Percentiles rank a stretch among this genome's conserved stretches.
Conservation (phyloP, 2,329 filamentous ascomycete species). For the Aaosphaeria pasadenensis region DNA sequence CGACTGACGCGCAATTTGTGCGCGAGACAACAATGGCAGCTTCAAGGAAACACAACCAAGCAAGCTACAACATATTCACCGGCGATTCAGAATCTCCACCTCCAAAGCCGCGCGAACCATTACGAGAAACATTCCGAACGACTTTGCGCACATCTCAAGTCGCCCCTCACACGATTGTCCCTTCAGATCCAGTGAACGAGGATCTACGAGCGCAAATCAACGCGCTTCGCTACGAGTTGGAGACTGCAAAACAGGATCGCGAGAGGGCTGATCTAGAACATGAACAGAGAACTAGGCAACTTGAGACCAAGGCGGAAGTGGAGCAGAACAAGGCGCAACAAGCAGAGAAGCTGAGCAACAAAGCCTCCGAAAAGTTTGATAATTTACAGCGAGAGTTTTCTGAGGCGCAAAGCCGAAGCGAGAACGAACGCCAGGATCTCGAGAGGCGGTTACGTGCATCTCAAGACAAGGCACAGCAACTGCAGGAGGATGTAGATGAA, state of each 20-base stretch:
- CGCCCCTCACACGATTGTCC: constrained; percentile 27
- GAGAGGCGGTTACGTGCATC: constrained; percentile 55
- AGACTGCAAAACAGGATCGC: constrained; percentile 82
- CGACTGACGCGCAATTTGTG: too few species aligned
- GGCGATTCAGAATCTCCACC: constrained; percentile 38
- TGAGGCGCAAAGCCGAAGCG: constrained; percentile 51
- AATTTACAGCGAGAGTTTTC: constrained; percentile 53
- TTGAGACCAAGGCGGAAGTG: constrained; percentile 76
- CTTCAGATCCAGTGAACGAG: constrained; percentile 57
- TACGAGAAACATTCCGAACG: constrained; percentile 41
- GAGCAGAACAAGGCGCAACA: constrained; percentile 70
- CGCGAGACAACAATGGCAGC: constrained; percentile 4
- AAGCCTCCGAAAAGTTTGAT: constrained; percentile 55
- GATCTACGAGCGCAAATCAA: constrained; percentile 87
- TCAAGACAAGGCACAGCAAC: constrained; percentile 67
- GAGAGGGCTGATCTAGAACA: constrained; percentile 76
- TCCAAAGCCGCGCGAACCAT: constrained; percentile 29
- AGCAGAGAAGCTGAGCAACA: constrained; percentile 52
- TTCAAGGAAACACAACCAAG: constrained; percentile 29
- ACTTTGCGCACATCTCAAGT: constrained; percentile 41
- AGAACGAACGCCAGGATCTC: constrained; percentile 54
- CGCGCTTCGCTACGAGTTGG: constrained; percentile 81
- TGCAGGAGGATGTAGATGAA: constrained; percentile 83
- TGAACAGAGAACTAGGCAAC: constrained; percentile 78
- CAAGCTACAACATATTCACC: constrained; percentile 49